Evolutionary conservation across 345 rosid genomes (phyloP).

Genomic region (Tarenaya hassleriana): DNA sequence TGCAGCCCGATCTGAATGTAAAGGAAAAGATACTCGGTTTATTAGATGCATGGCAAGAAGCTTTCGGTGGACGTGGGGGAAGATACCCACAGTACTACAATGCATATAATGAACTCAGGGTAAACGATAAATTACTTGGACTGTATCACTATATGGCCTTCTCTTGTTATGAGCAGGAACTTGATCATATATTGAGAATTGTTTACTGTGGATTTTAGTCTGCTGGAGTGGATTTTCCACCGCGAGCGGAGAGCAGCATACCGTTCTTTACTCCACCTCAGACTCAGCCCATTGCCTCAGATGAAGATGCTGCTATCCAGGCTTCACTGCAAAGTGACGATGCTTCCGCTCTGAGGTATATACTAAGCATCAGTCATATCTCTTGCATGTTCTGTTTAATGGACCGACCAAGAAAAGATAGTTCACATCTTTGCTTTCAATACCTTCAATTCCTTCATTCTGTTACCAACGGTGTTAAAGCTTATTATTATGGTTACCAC

Average conservation of each 20-base stretch:
- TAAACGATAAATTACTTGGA: slow-evolving; percentile 41
- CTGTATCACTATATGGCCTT: neutral
- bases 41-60: slow-evolving; percentile 52
- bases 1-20: slow-evolving; percentile 91
- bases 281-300: slow-evolving; percentile 63
- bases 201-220: slow-evolving; percentile 35
- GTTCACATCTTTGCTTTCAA: no score
- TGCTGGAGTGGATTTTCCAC: slow-evolving; percentile 88
- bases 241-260: slow-evolving; percentile 69
- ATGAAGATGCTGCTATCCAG: slow-evolving; percentile 90
- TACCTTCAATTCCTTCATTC: no score
- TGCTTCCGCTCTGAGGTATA: slow-evolving; percentile 91
- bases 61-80: slow-evolving; percentile 78
- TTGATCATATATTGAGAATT: neutral
- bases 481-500: slow-evolving; percentile 8
- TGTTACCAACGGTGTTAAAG: neutral
- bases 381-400: neutral
- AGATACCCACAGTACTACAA: slow-evolving; percentile 78
- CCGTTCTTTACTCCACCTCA: slow-evolving; percentile 97
- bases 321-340: slow-evolving; percentile 84
- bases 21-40: slow-evolving; percentile 82
- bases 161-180: neutral
- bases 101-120: slow-evolving; percentile 88
- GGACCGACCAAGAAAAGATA: no score
- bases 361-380: neutral